Evolutionary conservation across 257 asterid genomes (phyloP).

Genomic region (Petunia secreta): DNA sequence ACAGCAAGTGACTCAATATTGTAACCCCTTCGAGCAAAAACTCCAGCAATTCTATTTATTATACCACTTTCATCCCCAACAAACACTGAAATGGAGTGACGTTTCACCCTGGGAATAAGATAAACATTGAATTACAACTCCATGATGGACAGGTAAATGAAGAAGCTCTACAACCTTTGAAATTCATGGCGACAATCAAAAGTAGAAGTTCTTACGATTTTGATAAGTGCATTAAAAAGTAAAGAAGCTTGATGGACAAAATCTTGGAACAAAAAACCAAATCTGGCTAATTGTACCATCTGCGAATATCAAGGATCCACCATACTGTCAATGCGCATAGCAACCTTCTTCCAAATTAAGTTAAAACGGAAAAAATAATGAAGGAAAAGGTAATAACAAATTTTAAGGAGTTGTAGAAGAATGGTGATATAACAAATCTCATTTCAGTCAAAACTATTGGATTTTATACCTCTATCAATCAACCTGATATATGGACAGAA

Average conservation of each 20-base stretch:
- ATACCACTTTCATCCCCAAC: slow-evolving; percentile 96
- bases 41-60: slow-evolving; percentile 87
- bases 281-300: slow-evolving; percentile 13
- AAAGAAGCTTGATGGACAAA: neutral
- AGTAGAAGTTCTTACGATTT: neutral
- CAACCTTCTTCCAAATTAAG: slow-evolving; percentile 5
- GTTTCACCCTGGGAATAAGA: slow-evolving; percentile 51
- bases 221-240: neutral
- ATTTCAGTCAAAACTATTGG: neutral
- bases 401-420: neutral
- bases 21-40: slow-evolving; percentile 87
- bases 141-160: neutral
- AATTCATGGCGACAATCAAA: slow-evolving; percentile 17
- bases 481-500: neutral
- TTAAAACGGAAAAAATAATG: neutral
- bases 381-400: neutral
- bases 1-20: slow-evolving; percentile 92
- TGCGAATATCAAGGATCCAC: slow-evolving; percentile 7
- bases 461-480: neutral
- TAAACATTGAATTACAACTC: neutral
- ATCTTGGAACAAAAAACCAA: neutral
- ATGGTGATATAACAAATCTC: neutral
- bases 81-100: slow-evolving; percentile 79
- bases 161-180: neutral
- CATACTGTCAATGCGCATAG: neutral